Evolutionary conservation across 1,139 yeast species (phyloP).

Genomic region (Casaregolazyma lundiana): DNA sequence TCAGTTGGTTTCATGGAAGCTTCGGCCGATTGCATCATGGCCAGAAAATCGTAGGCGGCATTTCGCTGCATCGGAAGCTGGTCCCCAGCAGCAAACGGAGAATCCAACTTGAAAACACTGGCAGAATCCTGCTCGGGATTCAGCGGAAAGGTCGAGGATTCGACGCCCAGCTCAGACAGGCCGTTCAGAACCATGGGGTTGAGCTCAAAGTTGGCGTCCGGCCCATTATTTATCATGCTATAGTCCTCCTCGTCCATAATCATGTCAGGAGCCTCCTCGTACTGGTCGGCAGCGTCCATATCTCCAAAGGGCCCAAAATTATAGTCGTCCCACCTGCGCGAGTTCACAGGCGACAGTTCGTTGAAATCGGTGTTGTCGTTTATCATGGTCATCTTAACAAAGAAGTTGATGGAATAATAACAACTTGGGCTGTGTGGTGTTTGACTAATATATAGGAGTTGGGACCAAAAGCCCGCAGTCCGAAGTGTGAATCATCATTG

Average conservation of each 20-base stretch:
- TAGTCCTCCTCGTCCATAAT: slow-evolving; percentile 9
- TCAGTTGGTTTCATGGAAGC: slow-evolving; percentile 21
- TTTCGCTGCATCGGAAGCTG: slow-evolving; percentile 1
- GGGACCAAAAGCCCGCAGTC: not conserved
- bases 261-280: slow-evolving; percentile 5
- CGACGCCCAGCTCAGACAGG: not conserved
- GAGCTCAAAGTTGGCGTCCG: slow-evolving; percentile 1
- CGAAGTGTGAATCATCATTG: not conserved
- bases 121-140: slow-evolving; percentile 1
- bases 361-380: slow-evolving; percentile 7
- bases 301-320: not conserved
- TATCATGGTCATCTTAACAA: slow-evolving; percentile 7
- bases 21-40: slow-evolving; percentile 20
- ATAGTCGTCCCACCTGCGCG: slow-evolving; percentile 8
- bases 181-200: not conserved
- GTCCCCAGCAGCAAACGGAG: slow-evolving; percentile 9
- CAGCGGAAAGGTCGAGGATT: slow-evolving; percentile 7
- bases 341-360: slow-evolving; percentile 7
- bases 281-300: not conserved
- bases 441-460: not conserved
- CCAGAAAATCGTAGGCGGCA: slow-evolving; percentile 7
- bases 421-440: not conserved
- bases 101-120: slow-evolving; percentile 6
- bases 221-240: slow-evolving; percentile 6
- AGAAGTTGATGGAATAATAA: not conserved